Evolutionary conservation across 129 eudicot genomes (phyloP).

Genomic region (Glebionis coronaria): DNA sequence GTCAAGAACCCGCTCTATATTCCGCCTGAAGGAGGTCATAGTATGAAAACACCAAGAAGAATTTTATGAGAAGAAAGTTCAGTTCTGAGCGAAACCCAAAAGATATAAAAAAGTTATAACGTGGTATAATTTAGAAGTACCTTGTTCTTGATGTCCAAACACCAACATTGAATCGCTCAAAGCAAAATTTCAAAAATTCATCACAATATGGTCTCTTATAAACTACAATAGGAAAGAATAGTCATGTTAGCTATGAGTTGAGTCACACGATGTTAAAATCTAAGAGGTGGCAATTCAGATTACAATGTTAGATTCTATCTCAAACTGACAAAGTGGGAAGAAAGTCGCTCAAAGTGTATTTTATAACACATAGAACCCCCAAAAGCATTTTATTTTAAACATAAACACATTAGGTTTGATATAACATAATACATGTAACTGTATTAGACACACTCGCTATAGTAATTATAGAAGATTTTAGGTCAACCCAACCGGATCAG

Average conservation of each 20-base stretch:
- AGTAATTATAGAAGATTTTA: background rate
- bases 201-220: conserved; percentile 86
- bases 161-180: conserved; percentile 75
- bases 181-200: conserved; percentile 88
- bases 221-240: conserved; percentile 41
- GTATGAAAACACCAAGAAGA: conserved; percentile 17
- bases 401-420: too few species aligned
- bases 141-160: conserved; percentile 87
- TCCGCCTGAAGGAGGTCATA: conserved; percentile 46
- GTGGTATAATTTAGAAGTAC: conserved; percentile 32
- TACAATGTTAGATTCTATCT: background rate
- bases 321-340: background rate
- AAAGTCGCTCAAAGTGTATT: too few species aligned
- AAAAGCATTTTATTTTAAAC: too few species aligned
- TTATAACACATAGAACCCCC: too few species aligned
- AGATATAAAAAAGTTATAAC: conserved; percentile 4
- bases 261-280: conserved; percentile 3
- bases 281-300: background rate
- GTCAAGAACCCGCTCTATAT: conserved; percentile 56
- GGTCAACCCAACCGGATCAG: background rate
- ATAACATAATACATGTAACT: too few species aligned
- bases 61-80: conserved; percentile 6
- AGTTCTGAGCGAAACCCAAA: conserved; percentile 4
- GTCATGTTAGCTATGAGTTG: conserved; percentile 21
- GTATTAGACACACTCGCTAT: background rate